phyloP scores from a whole-genome alignment of 208 protist species.

The Trypanosoma melophagium region DNA sequence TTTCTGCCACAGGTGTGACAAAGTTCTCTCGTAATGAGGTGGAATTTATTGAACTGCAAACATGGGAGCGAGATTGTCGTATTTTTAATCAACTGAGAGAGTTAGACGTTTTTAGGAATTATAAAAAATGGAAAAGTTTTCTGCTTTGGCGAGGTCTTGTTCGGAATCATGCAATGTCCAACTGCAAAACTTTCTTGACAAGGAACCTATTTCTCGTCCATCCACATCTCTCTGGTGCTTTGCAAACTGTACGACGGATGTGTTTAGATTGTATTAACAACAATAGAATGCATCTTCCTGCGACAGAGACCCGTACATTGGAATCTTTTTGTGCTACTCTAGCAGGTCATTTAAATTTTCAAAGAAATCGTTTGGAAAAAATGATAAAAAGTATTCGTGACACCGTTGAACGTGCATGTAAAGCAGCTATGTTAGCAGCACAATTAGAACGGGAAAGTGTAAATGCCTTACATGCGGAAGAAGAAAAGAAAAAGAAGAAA shows the following conservation, averaged over 20 bases:
- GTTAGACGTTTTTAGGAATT: conserved; percentile 92
- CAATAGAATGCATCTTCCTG: conserved; percentile 67
- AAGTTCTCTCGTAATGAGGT: conserved; percentile 87
- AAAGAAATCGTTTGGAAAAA: conserved; percentile 65
- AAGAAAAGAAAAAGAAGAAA: conserved; percentile 81
- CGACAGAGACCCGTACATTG: conserved; percentile 76
- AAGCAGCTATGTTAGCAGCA: conserved; percentile 87
- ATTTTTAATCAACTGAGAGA: conserved; percentile 89
- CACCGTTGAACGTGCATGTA: conserved; percentile 89
- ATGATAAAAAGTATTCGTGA: conserved; percentile 89
- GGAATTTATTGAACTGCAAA: conserved; percentile 92
- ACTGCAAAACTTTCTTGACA: conserved; percentile 75
- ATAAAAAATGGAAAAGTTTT: conserved; percentile 94
- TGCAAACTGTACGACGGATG: conserved; percentile 75
- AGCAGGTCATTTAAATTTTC: conserved; percentile 51
- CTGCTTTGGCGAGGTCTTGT: conserved; percentile 91
- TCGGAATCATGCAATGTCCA: conserved; percentile 76
- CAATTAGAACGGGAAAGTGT: conserved; percentile 78
- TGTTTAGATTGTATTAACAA: conserved; percentile 73
- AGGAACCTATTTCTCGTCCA: conserved; percentile 90
- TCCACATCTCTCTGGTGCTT: conserved; percentile 74
- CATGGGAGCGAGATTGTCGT: conserved; percentile 92
- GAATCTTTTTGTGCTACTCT: conserved; percentile 62
- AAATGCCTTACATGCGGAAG: conserved; percentile 63
- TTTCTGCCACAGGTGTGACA: conserved; percentile 92